These are phyloP conservation scores for Brassica incana DNA, from an alignment of 345 rosid genomes.

Conservation along the genomic window DNA sequence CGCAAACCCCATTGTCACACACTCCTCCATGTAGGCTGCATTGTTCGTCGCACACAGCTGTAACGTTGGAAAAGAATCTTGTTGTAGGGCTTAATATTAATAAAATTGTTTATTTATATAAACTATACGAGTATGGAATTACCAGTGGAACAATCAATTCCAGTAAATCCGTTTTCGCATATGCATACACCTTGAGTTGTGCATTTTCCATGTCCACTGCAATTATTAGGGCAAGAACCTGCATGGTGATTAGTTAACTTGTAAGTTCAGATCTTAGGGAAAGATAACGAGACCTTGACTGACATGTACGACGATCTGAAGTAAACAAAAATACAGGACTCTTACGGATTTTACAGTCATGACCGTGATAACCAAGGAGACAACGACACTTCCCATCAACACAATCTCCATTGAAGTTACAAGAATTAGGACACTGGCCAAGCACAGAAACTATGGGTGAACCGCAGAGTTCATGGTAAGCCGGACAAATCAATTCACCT, in stretches of 20 bases:
- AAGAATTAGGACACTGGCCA: slow-evolving; percentile 81
- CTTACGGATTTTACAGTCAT: slow-evolving; percentile 88
- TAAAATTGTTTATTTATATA: background rate
- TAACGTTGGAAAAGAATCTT: slow-evolving; percentile 15
- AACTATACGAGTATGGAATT: background rate
- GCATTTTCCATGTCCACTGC: slow-evolving; percentile 83
- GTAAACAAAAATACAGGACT: slow-evolving; percentile 4
- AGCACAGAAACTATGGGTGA: slow-evolving; percentile 48
- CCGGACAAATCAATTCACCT: slow-evolving; percentile 95
- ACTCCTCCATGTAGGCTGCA: slow-evolving; percentile 99
- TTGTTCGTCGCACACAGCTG: slow-evolving; percentile 97
- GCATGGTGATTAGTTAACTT: slow-evolving; percentile 16
- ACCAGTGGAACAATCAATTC: slow-evolving; percentile 98
- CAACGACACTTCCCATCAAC: slow-evolving; percentile 83
- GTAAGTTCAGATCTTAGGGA: slow-evolving; percentile 7
- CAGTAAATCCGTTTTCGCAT: slow-evolving; percentile 80
- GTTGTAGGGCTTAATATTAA: background rate
- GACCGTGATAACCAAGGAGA: slow-evolving; percentile 87
- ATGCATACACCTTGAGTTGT: slow-evolving; percentile 68
- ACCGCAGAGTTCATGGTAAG: slow-evolving; percentile 87
- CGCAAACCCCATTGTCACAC: slow-evolving; percentile 99
- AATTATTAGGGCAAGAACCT: slow-evolving; percentile 91
- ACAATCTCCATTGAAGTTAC: slow-evolving; percentile 92
- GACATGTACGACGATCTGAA: background rate
- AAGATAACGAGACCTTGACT: slow-evolving; percentile 15